Percentiles rank a stretch among this genome's conserved stretches.
Evolutionary conservation across 257 asterid species (phyloP).

Genomic region (Euphrasia confusa): DNA sequence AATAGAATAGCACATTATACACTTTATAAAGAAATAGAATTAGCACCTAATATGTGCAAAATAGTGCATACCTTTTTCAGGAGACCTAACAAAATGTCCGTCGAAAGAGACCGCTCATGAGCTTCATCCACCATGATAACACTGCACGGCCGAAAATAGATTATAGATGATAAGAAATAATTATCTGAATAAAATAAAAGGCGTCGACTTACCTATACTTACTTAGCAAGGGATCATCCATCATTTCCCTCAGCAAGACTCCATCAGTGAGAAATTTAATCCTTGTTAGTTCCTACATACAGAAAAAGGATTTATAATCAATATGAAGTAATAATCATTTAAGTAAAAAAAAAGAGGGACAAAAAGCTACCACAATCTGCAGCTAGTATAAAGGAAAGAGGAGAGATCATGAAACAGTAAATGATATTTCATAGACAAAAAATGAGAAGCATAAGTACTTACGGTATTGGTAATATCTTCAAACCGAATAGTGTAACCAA

Average conservation of each 20-base stretch:
- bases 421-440: conserved; percentile 3
- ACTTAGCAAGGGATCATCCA: conserved; percentile 97
- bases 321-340: neutral
- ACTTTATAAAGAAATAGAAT: conserved; percentile 2
- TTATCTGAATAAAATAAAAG: conserved; percentile 1
- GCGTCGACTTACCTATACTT: conserved; percentile 62
- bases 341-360: neutral
- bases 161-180: conserved; percentile 19
- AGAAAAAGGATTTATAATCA: conserved; percentile 24
- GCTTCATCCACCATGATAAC: conserved; percentile 99
- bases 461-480: conserved; percentile 79
- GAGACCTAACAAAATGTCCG: conserved; percentile 90
- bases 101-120: conserved; percentile 91
- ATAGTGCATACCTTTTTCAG: conserved; percentile 66
- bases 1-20: neutral
- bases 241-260: conserved; percentile 93
- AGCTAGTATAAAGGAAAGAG: conserved; percentile 14
- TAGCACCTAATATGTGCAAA: conserved; percentile 11
- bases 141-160: conserved; percentile 38
- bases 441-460: conserved; percentile 29
- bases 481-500: conserved; percentile 94
- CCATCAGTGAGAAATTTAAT: conserved; percentile 94
- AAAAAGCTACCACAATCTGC: conserved; percentile 13
- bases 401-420: neutral
- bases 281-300: conserved; percentile 70